Evolutionary conservation across 83 land plant species (phyloP).

Genomic region (Picea engelmannii): DNA sequence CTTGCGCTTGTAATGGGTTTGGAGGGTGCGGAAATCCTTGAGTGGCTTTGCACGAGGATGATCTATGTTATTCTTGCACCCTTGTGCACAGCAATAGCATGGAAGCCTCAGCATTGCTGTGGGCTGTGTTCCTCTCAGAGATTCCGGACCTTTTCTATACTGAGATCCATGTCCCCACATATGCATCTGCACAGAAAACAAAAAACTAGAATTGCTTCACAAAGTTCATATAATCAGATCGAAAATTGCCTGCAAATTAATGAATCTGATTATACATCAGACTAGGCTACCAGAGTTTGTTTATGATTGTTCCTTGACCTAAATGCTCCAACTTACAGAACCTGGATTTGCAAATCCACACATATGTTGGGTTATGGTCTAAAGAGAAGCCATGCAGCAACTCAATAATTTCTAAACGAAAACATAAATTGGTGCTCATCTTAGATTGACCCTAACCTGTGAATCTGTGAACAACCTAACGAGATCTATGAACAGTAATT

Average conservation of each 20-base stretch:
- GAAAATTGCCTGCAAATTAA: neutral
- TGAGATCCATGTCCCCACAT: conserved; percentile 98
- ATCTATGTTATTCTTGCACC: conserved; percentile 81
- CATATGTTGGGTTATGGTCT: neutral
- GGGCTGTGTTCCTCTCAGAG: conserved; percentile 82
- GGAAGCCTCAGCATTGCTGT: conserved; percentile 88
- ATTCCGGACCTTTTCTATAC: conserved; percentile 83
- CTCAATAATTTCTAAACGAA: neutral
- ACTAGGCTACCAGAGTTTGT: no score
- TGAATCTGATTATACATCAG: neutral
- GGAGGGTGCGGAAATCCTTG: conserved; percentile 84
- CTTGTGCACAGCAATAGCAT: conserved; percentile 84
- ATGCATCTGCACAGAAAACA: conserved; percentile 62
- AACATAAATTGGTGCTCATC: neutral
- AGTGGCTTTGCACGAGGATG: conserved; percentile 76
- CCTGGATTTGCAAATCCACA: neutral
- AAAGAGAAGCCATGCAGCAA: neutral
- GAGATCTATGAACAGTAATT: neutral
- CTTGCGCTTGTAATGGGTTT: conserved; percentile 88
- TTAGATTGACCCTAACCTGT: conserved; percentile 2
- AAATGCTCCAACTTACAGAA: neutral
- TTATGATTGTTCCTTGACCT: neutral
- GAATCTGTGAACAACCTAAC: neutral
- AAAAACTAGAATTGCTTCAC: neutral
- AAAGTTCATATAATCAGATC: neutral